Conservation (phyloP, 352 stramenopile genomes). For the Globisporangium sylvaticum region DNA sequence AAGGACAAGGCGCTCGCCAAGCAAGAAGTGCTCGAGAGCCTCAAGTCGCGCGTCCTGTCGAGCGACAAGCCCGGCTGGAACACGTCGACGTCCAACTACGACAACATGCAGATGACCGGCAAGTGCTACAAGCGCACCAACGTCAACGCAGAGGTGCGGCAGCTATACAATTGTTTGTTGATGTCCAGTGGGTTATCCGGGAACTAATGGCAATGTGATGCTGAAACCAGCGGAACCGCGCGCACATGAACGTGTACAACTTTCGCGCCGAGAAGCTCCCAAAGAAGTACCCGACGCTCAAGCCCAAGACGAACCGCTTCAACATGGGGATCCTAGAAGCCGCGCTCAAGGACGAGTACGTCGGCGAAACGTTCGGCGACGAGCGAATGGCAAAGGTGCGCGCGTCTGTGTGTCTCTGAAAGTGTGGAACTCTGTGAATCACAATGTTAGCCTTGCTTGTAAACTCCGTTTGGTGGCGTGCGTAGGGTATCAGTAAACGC, state of each 20-base stretch:
- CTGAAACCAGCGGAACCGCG: conserved; percentile 49
- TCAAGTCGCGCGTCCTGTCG: conserved; percentile 59
- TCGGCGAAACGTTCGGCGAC: conserved; percentile 63
- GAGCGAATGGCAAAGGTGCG: conserved; percentile 52
- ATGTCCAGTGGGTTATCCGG: too few relatives aligned
- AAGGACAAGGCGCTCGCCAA: conserved; percentile 54
- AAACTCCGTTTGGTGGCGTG: neutral
- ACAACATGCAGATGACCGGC: conserved; percentile 66
- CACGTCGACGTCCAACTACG: conserved; percentile 60
- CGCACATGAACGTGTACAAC: conserved; percentile 85
- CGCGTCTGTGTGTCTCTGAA: conserved; percentile 7
- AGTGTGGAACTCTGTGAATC: neutral
- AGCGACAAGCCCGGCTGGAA: conserved; percentile 58
- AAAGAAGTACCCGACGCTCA: conserved; percentile 68
- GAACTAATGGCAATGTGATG: too few relatives aligned
- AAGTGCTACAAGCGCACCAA: conserved; percentile 79
- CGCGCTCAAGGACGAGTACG: conserved; percentile 54
- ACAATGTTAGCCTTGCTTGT: neutral
- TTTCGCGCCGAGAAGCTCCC: conserved; percentile 81
- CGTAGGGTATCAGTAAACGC: conserved; percentile 61
- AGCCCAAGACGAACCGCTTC: conserved; percentile 73
- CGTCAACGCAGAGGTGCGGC: conserved; percentile 63
- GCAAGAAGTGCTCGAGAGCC: conserved; percentile 50
- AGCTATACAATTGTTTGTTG: neutral
- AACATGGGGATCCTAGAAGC: conserved; percentile 77